Evolutionary conservation across 345 rosid genomes (phyloP).

Genomic region (Cardiospermum halicacabum): DNA sequence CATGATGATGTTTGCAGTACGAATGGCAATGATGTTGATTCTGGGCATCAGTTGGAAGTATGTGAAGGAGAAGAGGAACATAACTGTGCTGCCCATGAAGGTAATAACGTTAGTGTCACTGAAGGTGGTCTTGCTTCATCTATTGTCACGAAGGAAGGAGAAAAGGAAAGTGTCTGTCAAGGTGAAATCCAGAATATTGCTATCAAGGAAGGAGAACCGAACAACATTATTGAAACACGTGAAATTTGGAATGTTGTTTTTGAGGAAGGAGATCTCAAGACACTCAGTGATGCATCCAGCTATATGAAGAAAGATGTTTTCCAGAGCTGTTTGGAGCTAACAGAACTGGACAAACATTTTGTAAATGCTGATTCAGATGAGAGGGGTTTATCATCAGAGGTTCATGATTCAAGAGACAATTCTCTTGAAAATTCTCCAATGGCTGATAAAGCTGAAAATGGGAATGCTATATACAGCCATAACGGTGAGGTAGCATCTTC

Average conservation of each 20-base stretch:
- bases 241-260: slow-evolving; percentile 16
- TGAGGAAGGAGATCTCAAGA: slow-evolving; percentile 23
- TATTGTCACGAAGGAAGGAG: slow-evolving; percentile 21
- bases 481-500: slow-evolving; percentile 22
- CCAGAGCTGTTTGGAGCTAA: slow-evolving; percentile 45
- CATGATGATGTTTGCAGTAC: slow-evolving; percentile 14
- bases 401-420: slow-evolving; percentile 21
- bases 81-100: slow-evolving; percentile 27
- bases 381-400: slow-evolving; percentile 24
- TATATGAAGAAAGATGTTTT: slow-evolving; percentile 36
- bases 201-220: slow-evolving; percentile 23
- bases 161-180: slow-evolving; percentile 27
- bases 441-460: slow-evolving; percentile 30
- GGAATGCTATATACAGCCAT: slow-evolving; percentile 13
- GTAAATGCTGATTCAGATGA: slow-evolving; percentile 28
- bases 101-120: slow-evolving; percentile 15
- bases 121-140: slow-evolving; percentile 14
- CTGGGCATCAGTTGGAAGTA: slow-evolving; percentile 20
- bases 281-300: slow-evolving; percentile 16
- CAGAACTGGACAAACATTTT: slow-evolving; percentile 32
- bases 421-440: slow-evolving; percentile 18
- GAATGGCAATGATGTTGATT: slow-evolving; percentile 24
- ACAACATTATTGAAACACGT: slow-evolving; percentile 25
- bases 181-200: slow-evolving; percentile 21
- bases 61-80: slow-evolving; percentile 34